Evolutionary conservation across 805 yeast genomes (phyloP).

Genomic region (Debaryomyces maramus): DNA sequence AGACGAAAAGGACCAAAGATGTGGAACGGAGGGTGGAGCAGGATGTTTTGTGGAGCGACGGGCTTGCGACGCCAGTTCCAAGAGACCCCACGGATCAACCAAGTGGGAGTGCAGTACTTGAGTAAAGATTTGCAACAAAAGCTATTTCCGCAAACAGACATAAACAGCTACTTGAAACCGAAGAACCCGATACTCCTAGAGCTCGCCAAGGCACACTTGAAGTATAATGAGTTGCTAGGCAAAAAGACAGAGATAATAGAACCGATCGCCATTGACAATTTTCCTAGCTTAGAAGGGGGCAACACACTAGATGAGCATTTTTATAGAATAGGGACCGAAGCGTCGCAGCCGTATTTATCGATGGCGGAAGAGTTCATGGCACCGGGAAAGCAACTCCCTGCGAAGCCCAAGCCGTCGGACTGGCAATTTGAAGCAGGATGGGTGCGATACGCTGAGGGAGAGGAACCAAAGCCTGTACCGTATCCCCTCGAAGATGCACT

Average conservation of each 20-base stretch:
- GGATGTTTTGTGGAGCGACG: no score
- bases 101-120: slow-evolving; percentile 79
- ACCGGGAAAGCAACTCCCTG: slow-evolving; percentile 27
- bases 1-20: no score
- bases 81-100: slow-evolving; percentile 61
- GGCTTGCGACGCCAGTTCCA: neutral
- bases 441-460: slow-evolving; percentile 65
- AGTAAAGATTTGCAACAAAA: slow-evolving; percentile 58
- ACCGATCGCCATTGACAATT: slow-evolving; percentile 55
- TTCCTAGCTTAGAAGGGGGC: slow-evolving; percentile 75
- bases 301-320: slow-evolving; percentile 83
- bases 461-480: slow-evolving; percentile 54
- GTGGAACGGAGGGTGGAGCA: no score
- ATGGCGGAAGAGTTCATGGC: slow-evolving; percentile 47
- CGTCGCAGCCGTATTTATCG: slow-evolving; percentile 59
- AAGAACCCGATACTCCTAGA: slow-evolving; percentile 38
- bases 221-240: slow-evolving; percentile 66
- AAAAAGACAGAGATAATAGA: slow-evolving; percentile 62
- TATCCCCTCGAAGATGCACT: slow-evolving; percentile 72
- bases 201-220: slow-evolving; percentile 61
- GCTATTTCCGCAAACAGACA: slow-evolving; percentile 50
- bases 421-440: slow-evolving; percentile 77
- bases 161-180: slow-evolving; percentile 26
- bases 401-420: slow-evolving; percentile 44
- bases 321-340: slow-evolving; percentile 59